Percentiles rank a stretch among this genome's conserved stretches.
These are phyloP conservation scores for Alloteropsis angusta DNA, from an alignment of 202 grass and related monocot species.

Conservation along the genomic window DNA sequence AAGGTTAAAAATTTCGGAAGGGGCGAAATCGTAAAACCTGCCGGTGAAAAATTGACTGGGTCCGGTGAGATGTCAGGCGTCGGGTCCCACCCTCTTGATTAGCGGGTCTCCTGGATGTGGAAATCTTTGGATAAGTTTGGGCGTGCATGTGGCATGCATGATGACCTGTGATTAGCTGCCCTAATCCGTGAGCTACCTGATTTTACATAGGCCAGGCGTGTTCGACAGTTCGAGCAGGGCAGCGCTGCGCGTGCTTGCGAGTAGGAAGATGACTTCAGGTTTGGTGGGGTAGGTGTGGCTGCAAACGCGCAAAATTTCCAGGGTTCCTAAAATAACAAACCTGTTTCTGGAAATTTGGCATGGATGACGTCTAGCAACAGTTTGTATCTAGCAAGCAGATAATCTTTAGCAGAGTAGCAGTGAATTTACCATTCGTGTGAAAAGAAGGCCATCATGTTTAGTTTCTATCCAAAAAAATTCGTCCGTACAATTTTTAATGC, in stretches of 20 bases:
- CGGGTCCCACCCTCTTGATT: not conserved
- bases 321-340: not conserved
- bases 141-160: constrained; percentile 17
- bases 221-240: not conserved
- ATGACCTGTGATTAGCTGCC: constrained; percentile 6
- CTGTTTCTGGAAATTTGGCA: not conserved
- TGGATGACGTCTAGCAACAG: too few relatives aligned
- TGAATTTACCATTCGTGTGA: not conserved
- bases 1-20: not conserved
- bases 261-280: not conserved
- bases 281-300: constrained; percentile 2
- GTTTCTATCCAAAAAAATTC: too few relatives aligned
- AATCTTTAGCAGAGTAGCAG: not conserved
- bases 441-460: too few relatives aligned
- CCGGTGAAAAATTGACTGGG: not conserved
- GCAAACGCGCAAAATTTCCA: not conserved
- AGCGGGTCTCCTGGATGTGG: not conserved
- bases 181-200: constrained; percentile 11
- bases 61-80: not conserved
- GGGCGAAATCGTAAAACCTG: not conserved
- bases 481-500: too few relatives aligned
- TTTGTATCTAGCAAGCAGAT: not conserved
- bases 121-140: not conserved
- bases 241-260: not conserved
- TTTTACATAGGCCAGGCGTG: not conserved